Evolutionary conservation across 106 monocot genomes (phyloP).

Genomic region (Allium sativum): DNA sequence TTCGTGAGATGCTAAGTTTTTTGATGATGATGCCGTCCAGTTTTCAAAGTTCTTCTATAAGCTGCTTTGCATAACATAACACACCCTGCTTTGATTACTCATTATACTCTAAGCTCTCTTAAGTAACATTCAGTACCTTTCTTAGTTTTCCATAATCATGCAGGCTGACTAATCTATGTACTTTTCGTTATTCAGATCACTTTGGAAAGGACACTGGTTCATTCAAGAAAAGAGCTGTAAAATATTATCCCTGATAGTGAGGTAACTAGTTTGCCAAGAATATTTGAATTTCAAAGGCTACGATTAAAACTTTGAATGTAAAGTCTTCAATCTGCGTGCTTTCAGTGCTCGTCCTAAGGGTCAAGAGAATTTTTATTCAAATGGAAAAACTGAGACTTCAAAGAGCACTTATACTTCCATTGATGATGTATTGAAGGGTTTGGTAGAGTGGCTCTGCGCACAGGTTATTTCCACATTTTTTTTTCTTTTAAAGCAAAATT

Average conservation of each 20-base stretch:
- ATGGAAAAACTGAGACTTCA: constrained; percentile 66
- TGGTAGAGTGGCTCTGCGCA: constrained; percentile 83
- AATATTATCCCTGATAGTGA: constrained; percentile 69
- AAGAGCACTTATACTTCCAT: constrained; percentile 40
- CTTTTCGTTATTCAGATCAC: constrained; percentile 44
- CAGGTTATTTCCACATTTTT: constrained; percentile 34
- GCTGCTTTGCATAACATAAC: too few species aligned
- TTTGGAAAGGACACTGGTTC: constrained; percentile 86
- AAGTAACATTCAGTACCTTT: too few species aligned
- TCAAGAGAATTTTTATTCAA: constrained; percentile 29
- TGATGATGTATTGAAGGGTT: constrained; percentile 65
- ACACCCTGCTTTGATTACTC: too few species aligned
- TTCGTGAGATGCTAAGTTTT: too few species aligned
- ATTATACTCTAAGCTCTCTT: too few species aligned
- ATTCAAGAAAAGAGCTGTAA: constrained; percentile 97
- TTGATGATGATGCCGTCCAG: too few species aligned
- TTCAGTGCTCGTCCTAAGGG: constrained; percentile 57
- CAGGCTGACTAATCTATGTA: constrained; percentile 1
- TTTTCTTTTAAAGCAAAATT: too few species aligned
- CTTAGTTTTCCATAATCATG: background rate
- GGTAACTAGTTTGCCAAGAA: constrained; percentile 17
- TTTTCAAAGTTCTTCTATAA: too few species aligned
- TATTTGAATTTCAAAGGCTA: too few species aligned
- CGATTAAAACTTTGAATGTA: too few species aligned
- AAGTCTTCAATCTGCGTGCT: constrained; percentile 7